A percentile compares a stretch with the other conserved stretches of the same genome.
These are phyloP conservation scores for Tarenaya hassleriana DNA, from an alignment of 345 rosid genomes.

Conservation along the genomic window DNA sequence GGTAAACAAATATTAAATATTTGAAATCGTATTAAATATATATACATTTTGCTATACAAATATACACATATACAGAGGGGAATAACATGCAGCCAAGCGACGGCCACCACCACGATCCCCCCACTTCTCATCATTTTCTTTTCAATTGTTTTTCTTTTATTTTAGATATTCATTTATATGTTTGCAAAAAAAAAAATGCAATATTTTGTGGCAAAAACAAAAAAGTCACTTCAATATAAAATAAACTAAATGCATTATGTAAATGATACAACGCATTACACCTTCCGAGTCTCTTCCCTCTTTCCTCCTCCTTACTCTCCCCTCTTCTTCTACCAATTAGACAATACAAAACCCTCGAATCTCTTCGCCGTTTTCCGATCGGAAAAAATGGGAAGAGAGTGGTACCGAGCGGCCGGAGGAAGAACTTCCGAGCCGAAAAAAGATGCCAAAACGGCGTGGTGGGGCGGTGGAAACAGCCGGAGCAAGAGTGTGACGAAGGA, in stretches of 20 bases:
- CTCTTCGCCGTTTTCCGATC: not conserved
- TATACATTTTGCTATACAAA: too few species aligned
- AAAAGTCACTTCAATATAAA: constrained; percentile 4
- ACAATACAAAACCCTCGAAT: constrained; percentile 12
- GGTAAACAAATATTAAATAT: too few species aligned
- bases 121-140: too few species aligned
- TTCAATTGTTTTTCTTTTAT: not conserved
- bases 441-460: constrained; percentile 8
- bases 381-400: constrained; percentile 55
- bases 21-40: too few species aligned
- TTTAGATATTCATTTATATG: not conserved
- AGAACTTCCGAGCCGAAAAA: constrained; percentile 34
- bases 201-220: not conserved
- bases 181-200: not conserved
- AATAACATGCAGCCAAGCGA: too few species aligned
- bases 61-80: too few species aligned
- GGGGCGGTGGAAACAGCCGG: constrained; percentile 7
- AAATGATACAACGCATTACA: not conserved
- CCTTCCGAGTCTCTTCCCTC: too few species aligned
- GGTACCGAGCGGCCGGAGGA: constrained; percentile 45
- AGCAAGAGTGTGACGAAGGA: not conserved
- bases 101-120: too few species aligned
- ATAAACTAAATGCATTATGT: not conserved
- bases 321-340: constrained; percentile 21
- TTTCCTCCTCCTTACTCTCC: too few species aligned